Evolutionary conservation across 192 early-diverging fungal genomes (phyloP).

Genomic region (Chytriomyces hyalinus): DNA sequence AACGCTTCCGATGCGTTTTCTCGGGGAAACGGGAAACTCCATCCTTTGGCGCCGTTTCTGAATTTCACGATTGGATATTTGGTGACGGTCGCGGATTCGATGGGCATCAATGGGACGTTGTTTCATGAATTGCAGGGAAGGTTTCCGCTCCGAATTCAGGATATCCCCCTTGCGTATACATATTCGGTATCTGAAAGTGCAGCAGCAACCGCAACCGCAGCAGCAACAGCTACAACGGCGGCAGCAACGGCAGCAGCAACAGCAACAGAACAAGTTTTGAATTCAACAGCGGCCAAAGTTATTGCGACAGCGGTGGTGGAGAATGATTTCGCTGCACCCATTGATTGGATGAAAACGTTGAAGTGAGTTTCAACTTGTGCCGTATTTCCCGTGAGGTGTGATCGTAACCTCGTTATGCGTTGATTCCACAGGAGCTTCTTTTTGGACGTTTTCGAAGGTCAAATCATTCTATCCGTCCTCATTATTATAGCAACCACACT

Average conservation of each 20-base stretch:
- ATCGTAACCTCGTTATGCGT: neutral
- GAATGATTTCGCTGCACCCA: neutral
- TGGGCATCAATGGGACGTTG: neutral
- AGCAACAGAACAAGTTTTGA: neutral
- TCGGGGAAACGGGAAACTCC: too few species aligned
- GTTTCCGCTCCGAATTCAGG: neutral
- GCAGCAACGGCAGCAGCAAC: neutral
- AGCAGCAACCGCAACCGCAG: neutral
- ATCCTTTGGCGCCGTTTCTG: slow-evolving; percentile 1
- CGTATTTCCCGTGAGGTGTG: neutral
- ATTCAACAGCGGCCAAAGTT: neutral
- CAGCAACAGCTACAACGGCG: neutral
- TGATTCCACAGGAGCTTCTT: slow-evolving; percentile 36
- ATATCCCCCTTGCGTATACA: neutral
- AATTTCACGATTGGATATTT: slow-evolving; percentile 20
- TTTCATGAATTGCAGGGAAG: neutral
- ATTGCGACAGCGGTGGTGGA: neutral
- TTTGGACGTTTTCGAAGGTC: slow-evolving; percentile 77
- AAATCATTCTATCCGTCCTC: slow-evolving; percentile 75
- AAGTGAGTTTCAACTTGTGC: neutral
- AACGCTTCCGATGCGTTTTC: too few species aligned
- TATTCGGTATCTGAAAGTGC: neutral
- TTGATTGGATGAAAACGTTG: neutral
- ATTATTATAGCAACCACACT: slow-evolving; percentile 80
- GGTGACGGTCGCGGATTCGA: neutral